Percentiles rank a stretch among this genome's conserved stretches.
These are phyloP conservation scores for Amanita subjunquillea DNA, from an alignment of 768 basidiomycete genomes.

Conservation along the genomic window DNA sequence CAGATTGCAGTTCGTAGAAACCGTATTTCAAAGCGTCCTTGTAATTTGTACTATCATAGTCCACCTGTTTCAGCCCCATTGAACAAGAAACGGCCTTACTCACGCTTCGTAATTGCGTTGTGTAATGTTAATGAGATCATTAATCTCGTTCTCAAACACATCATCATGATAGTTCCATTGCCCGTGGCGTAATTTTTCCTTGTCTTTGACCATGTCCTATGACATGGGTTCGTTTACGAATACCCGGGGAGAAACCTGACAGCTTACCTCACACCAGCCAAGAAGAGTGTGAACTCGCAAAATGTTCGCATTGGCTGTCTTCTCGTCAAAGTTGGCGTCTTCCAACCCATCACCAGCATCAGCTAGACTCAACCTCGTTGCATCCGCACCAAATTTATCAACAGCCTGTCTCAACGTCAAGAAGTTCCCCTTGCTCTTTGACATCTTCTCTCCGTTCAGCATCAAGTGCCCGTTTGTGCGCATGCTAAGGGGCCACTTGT, in stretches of 20 bases:
- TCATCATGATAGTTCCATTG: conserved; percentile 74
- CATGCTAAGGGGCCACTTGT: conserved; percentile 87
- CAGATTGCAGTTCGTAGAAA: conserved; percentile 89
- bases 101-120: conserved; percentile 77
- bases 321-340: conserved; percentile 99
- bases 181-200: conserved; percentile 64
- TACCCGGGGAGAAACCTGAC: background rate
- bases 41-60: conserved; percentile 64
- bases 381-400: conserved; percentile 94
- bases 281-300: conserved; percentile 84
- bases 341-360: conserved; percentile 97
- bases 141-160: conserved; percentile 87
- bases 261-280: conserved; percentile 79
- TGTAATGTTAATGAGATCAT: conserved; percentile 74
- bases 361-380: conserved; percentile 83
- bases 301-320: conserved; percentile 95
- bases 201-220: conserved; percentile 74
- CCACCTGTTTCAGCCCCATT: background rate
- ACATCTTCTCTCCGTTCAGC: conserved; percentile 99
- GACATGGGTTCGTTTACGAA: conserved; percentile 6
- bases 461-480: conserved; percentile 94
- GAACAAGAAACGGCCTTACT: conserved; percentile 16
- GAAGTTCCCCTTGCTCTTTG: conserved; percentile 93
- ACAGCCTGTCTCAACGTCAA: conserved; percentile 84
- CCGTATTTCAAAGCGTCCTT: conserved; percentile 94